These are phyloP conservation scores for Dalbergia cochinchinensis DNA, from an alignment of 306 rosid genomes.

Conservation along the genomic window DNA sequence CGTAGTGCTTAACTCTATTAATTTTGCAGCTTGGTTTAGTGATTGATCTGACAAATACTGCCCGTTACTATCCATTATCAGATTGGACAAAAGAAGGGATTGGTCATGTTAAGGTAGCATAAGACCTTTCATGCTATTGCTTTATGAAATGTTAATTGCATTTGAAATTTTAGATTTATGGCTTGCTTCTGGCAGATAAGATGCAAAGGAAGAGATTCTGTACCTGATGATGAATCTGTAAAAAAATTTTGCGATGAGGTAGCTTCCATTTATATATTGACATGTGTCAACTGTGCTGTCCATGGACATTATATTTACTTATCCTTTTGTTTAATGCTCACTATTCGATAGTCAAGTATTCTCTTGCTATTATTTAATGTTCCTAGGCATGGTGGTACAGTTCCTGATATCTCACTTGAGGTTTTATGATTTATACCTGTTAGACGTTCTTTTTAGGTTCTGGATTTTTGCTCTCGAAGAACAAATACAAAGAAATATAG, in stretches of 20 bases:
- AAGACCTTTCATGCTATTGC: conserved; percentile 25
- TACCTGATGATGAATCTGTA: conserved; percentile 88
- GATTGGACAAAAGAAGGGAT: conserved; percentile 92
- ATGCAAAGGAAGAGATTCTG: conserved; percentile 89
- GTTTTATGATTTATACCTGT: conserved; percentile 47
- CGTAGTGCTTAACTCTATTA: conserved; percentile 38
- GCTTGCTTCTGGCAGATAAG: conserved; percentile 71
- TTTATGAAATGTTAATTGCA: conserved; percentile 39
- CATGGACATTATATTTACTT: conserved; percentile 30
- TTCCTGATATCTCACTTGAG: conserved; percentile 50
- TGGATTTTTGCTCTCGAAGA: conserved; percentile 70
- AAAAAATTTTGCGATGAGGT: conserved; percentile 81
- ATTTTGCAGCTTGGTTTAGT: conserved; percentile 95
- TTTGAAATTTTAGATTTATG: conserved; percentile 29
- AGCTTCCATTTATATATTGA: conserved; percentile 47
- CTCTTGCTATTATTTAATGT: conserved; percentile 19
- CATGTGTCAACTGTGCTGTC: background rate
- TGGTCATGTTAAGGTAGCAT: conserved; percentile 77
- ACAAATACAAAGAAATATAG: conserved; percentile 75
- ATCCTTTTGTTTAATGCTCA: conserved; percentile 26
- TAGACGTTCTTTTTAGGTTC: conserved; percentile 68
- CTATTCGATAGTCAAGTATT: conserved; percentile 21
- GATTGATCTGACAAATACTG: conserved; percentile 90
- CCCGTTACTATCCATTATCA: conserved; percentile 77
- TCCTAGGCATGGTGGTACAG: conserved; percentile 36